Percentiles rank a stretch among this genome's conserved stretches.
Conservation (phyloP, 331 rosid genomes). For the Pyracantha coccinea region DNA sequence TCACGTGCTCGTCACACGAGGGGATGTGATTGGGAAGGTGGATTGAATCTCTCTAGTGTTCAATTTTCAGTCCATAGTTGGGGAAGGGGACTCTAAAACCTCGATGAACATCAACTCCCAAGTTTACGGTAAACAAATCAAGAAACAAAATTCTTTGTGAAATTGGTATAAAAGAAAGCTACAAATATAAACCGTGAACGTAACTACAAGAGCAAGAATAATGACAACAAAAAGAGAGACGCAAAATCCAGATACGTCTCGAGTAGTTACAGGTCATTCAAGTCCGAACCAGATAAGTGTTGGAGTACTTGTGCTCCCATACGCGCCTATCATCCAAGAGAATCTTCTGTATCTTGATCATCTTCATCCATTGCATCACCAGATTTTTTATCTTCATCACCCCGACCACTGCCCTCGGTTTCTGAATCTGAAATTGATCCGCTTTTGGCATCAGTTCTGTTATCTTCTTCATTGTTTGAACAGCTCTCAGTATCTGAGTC, state of each 20-base stretch:
- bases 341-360: conserved; percentile 57
- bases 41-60: neutral
- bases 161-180: neutral
- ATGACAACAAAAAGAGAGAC: neutral
- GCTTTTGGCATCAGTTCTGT: conserved; percentile 13
- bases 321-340: conserved; percentile 26
- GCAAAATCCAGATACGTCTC: neutral
- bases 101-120: neutral
- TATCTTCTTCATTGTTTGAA: conserved; percentile 33
- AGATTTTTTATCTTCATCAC: conserved; percentile 30
- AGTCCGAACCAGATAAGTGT: neutral
- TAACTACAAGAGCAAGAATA: neutral
- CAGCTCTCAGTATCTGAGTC: conserved; percentile 61
- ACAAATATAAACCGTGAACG: neutral
- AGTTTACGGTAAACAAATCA: neutral
- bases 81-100: neutral
- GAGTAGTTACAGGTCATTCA: conserved; percentile 7
- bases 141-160: neutral
- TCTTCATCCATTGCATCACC: conserved; percentile 69
- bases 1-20: too few species aligned
- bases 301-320: neutral
- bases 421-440: conserved; percentile 62
- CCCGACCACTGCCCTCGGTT: conserved; percentile 43
- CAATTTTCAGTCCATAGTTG: neutral
- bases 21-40: too few species aligned